A percentile compares a stretch with the other conserved stretches of the same genome.
Evolutionary conservation across 176 grass and related monocot species (phyloP).

Genomic region (Eleusine indica): DNA sequence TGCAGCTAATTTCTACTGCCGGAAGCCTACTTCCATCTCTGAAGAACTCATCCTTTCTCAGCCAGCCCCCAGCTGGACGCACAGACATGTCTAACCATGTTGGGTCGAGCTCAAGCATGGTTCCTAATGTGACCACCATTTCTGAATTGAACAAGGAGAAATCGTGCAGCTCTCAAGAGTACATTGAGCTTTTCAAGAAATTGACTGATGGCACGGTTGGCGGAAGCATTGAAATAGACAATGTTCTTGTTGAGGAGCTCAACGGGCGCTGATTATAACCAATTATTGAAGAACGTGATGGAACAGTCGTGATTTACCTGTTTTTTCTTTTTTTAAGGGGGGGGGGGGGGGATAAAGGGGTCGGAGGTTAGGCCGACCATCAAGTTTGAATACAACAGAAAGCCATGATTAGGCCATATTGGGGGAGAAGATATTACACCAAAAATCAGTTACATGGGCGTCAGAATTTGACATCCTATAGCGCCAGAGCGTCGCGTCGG

Average conservation of each 20-base stretch:
- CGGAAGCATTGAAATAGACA: slow-evolving; percentile 15
- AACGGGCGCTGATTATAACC: no score
- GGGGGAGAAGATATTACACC: no score
- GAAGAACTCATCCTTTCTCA: slow-evolving; percentile 44
- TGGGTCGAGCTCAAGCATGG: slow-evolving; percentile 43
- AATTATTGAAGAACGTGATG: no score
- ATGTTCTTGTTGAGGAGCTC: slow-evolving; percentile 43
- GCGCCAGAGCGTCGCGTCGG: no score
- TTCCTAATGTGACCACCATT: background rate
- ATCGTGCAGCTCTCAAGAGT: slow-evolving; percentile 13
- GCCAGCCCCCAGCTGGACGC: slow-evolving; percentile 32
- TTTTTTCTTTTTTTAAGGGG: no score
- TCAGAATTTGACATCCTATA: no score
- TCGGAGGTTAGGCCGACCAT: no score
- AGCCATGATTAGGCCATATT: no score
- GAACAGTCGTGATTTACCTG: no score
- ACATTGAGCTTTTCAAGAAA: slow-evolving; percentile 55
- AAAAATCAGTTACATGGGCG: no score
- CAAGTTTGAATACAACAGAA: no score
- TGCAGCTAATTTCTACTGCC: slow-evolving; percentile 73
- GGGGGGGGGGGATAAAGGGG: no score
- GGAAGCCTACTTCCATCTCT: slow-evolving; percentile 64
- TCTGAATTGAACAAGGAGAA: background rate
- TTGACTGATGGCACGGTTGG: slow-evolving; percentile 42
- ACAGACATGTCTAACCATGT: slow-evolving; percentile 17